Evolutionary conservation across 768 basidiomycete species (phyloP).

Genomic region (Leccinum rimulosum): DNA sequence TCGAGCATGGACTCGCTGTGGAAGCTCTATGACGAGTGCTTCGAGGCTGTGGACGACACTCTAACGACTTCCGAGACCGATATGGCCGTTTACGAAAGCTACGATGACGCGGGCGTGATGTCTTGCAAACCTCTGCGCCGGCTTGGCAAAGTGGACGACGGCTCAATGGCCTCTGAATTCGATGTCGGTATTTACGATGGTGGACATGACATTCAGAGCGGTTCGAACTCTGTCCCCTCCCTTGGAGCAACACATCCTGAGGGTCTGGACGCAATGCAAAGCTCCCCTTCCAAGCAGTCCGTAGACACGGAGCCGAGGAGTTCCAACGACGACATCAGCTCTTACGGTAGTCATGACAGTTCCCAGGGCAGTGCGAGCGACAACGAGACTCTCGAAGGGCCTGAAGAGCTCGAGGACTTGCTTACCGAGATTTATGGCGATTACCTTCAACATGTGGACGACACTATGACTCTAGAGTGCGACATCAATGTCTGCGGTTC

Average conservation of each 20-base stretch:
- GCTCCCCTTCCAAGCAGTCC: neutral
- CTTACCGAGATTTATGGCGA: neutral
- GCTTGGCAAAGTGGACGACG: neutral
- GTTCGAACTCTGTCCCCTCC: no score
- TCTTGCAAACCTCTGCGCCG: neutral
- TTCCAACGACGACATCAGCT: neutral
- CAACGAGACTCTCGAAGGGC: neutral
- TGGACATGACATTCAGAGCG: no score
- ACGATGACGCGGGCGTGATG: neutral
- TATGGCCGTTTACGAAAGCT: neutral
- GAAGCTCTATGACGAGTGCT: neutral
- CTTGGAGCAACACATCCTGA: no score
- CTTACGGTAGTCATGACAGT: neutral
- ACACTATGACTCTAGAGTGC: no score
- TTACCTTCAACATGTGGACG: neutral
- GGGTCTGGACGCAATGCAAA: neutral
- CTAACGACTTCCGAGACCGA: neutral
- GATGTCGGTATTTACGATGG: neutral
- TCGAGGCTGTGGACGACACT: neutral
- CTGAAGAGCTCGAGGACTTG: neutral
- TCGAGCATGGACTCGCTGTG: constrained; percentile 10
- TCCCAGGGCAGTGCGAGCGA: neutral
- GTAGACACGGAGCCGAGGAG: neutral
- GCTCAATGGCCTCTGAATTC: neutral
- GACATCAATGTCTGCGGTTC: no score